These are phyloP conservation scores for Botrytis fragariae DNA, from an alignment of 2,329 filamentous ascomycete genomes.

Conservation along the genomic window DNA sequence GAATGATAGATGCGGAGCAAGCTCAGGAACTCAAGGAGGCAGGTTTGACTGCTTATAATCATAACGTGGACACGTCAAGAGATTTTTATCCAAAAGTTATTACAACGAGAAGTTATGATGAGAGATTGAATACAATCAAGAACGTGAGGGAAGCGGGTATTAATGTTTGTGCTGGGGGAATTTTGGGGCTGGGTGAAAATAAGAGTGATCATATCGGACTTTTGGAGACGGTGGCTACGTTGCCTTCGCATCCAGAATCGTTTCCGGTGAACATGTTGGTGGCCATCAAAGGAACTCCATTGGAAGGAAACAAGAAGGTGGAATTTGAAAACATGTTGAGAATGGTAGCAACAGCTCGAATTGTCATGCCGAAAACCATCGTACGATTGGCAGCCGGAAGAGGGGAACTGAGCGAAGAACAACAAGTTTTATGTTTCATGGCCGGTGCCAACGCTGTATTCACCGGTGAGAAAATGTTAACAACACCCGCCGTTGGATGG, in stretches of 20 bases:
- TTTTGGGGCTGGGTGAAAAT: conserved; percentile 79
- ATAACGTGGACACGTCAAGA: conserved; percentile 87
- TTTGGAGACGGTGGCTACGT: conserved; percentile 75
- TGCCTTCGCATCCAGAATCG: conserved; percentile 81
- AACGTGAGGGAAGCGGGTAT: conserved; percentile 84
- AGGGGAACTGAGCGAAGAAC: conserved; percentile 81
- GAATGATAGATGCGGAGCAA: conserved; percentile 83
- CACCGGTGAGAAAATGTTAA: conserved; percentile 94
- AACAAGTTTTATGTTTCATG: conserved; percentile 87
- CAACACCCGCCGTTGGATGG: conserved; percentile 87
- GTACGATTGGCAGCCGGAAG: conserved; percentile 83
- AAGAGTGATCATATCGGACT: conserved; percentile 77
- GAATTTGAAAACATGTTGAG: conserved; percentile 76
- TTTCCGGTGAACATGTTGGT: conserved; percentile 91
- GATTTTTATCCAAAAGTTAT: conserved; percentile 88
- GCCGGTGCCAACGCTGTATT: conserved; percentile 93
- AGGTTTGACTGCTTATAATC: conserved; percentile 88
- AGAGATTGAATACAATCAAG: conserved; percentile 74
- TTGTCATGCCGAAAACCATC: conserved; percentile 82
- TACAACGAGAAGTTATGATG: conserved; percentile 82
- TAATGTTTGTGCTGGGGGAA: conserved; percentile 87
- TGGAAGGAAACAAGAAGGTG: conserved; percentile 71
- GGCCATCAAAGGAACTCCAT: conserved; percentile 83
- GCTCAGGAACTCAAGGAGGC: conserved; percentile 79
- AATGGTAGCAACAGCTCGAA: conserved; percentile 78